These are phyloP conservation scores for Mikania micrantha DNA, from an alignment of 129 eudicot species.

Conservation along the genomic window DNA sequence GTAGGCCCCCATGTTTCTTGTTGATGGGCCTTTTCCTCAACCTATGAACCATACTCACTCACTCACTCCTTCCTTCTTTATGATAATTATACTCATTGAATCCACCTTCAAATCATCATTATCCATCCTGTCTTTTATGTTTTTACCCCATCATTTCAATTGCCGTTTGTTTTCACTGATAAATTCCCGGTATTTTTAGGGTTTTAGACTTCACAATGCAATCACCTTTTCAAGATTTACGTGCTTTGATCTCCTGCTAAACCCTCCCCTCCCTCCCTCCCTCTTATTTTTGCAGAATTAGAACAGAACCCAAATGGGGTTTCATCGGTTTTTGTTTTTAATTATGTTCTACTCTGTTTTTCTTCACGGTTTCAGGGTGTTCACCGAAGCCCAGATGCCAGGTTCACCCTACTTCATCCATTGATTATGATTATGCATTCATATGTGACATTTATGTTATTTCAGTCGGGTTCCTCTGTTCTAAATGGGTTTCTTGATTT, in stretches of 20 bases:
- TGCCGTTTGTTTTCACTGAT: background rate
- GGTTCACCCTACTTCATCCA: conserved; percentile 24
- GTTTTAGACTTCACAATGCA: too few species aligned
- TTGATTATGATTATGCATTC: background rate
- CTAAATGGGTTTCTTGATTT: conserved; percentile 1
- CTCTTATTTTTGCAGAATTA: too few species aligned
- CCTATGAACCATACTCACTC: too few species aligned
- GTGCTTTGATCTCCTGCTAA: too few species aligned
- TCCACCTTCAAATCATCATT: background rate
- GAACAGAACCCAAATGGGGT: conserved; percentile 41
- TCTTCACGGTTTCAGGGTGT: conserved; percentile 27
- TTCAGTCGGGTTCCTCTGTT: background rate
- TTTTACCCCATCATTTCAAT: background rate
- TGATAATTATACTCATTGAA: background rate
- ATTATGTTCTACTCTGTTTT: conserved; percentile 17
- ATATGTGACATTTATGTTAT: background rate
- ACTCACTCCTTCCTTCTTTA: background rate
- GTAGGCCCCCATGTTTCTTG: conserved; percentile 19
- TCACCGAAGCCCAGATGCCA: conserved; percentile 62
- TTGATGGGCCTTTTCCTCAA: conserved; percentile 25
- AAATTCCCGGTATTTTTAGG: background rate
- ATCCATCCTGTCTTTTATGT: too few species aligned
- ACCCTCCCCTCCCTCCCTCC: too few species aligned
- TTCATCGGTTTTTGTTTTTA: conserved; percentile 15
- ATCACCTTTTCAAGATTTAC: too few species aligned